Conservation (phyloP, 192 early-diverging fungal species). For the Coemansia sp. region DNA sequence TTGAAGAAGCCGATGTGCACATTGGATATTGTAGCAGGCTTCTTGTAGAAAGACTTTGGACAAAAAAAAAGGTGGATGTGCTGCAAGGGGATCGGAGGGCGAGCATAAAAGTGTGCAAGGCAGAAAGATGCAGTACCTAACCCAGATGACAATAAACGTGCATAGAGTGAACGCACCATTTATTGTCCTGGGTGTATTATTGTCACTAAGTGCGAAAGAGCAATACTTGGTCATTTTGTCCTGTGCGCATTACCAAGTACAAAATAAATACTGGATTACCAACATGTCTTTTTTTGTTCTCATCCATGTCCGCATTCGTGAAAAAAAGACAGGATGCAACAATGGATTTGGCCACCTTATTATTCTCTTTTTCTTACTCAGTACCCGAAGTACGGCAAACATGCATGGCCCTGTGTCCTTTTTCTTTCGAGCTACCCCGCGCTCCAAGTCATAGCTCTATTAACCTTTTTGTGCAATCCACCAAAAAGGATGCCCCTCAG, state of each 20-base stretch:
- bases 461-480: background rate
- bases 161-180: slow-evolving; percentile 2
- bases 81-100: slow-evolving; percentile 1
- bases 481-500: background rate
- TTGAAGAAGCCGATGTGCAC: background rate
- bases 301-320: background rate
- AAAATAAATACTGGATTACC: slow-evolving; percentile 4
- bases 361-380: slow-evolving; percentile 4
- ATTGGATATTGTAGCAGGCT: background rate
- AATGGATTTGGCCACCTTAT: slow-evolving; percentile 6
- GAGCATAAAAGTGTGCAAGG: background rate
- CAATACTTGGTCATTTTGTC: background rate
- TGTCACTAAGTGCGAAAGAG: background rate
- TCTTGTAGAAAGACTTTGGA: slow-evolving; percentile 1
- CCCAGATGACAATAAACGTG: background rate
- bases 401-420: slow-evolving; percentile 7
- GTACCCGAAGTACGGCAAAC: slow-evolving; percentile 6
- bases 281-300: background rate
- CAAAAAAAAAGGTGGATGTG: background rate
- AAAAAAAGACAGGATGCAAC: slow-evolving; percentile 1
- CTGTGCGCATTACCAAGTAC: background rate
- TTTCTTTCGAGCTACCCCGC: slow-evolving; percentile 6
- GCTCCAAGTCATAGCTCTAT: background rate
- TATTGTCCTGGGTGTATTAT: slow-evolving; percentile 2
- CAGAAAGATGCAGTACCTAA: background rate